A percentile compares a stretch with the other conserved stretches of the same genome.
phyloP scores from a whole-genome alignment of 169 alveolate species.

The Toxoplasma gondii region DNA sequence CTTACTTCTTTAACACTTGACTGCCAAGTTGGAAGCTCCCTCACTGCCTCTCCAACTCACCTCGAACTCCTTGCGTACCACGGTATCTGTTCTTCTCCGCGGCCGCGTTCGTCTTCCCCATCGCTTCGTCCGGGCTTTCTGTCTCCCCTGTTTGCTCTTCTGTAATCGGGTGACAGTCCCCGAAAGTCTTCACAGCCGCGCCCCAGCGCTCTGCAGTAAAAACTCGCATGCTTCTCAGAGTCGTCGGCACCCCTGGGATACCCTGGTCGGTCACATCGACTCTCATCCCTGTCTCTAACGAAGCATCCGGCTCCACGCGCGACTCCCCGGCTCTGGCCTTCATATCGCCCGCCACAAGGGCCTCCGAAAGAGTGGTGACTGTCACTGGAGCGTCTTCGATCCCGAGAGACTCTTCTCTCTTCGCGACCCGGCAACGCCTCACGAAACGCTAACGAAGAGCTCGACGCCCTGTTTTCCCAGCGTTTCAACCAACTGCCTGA shows the following conservation, averaged over 20 bases:
- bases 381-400: neutral
- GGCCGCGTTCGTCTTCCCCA: neutral
- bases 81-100: neutral
- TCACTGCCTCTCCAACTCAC: neutral
- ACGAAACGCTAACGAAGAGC: neutral
- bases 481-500: constrained; percentile 13
- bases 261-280: neutral
- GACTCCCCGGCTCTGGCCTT: neutral
- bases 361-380: neutral
- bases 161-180: neutral
- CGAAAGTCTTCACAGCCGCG: neutral
- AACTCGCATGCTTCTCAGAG: neutral
- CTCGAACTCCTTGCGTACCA: neutral
- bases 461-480: neutral
- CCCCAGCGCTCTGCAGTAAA: neutral
- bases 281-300: neutral
- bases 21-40: too few relatives aligned
- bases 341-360: neutral
- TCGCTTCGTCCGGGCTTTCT: neutral
- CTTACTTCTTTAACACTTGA: too few relatives aligned
- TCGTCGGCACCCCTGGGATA: neutral
- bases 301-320: neutral
- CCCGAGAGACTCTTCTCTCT: neutral
- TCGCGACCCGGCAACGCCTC: neutral
- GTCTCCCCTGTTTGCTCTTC: neutral